phyloP scores from a whole-genome alignment of 1,284 basidiomycete genomes.

The Microbotryum silenes-acaulis region DNA sequence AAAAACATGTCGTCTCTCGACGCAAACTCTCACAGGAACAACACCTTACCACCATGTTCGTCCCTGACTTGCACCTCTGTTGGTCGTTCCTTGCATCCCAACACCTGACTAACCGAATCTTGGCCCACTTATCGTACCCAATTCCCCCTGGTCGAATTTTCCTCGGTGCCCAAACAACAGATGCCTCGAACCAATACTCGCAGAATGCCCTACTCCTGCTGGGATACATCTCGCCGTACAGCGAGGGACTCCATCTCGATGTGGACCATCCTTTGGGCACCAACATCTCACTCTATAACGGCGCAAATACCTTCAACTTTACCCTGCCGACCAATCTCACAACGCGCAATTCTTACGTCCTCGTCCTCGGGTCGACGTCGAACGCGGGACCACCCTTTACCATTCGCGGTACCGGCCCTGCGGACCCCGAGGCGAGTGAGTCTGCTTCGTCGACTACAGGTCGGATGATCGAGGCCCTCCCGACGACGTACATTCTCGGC shows the following conservation, averaged over 20 bases:
- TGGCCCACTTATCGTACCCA: not conserved
- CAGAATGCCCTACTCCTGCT: constrained; percentile 2
- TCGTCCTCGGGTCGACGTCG: constrained; percentile 20
- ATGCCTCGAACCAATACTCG: not conserved
- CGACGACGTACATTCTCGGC: constrained; percentile 1
- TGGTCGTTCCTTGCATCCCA: not conserved
- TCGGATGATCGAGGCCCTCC: not conserved
- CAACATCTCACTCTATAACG: constrained; percentile 13
- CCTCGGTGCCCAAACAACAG: no score
- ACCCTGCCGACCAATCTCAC: constrained; percentile 16
- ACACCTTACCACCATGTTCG: not conserved
- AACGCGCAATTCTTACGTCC: constrained; percentile 20
- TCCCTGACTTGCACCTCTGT: not conserved
- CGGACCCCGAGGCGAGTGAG: not conserved
- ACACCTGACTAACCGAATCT: not conserved
- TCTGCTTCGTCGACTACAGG: not conserved
- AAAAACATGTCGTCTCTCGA: no score
- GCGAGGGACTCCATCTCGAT: constrained; percentile 3
- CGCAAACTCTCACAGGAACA: not conserved
- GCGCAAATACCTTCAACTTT: not conserved
- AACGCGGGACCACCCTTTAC: constrained; percentile 22
- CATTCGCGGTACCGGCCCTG: constrained; percentile 7
- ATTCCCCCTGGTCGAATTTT: not conserved
- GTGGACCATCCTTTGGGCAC: constrained; percentile 13
- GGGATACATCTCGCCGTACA: not conserved